Conservation (phyloP, 1,284 basidiomycete species). For the Ustilago nuda region DNA sequence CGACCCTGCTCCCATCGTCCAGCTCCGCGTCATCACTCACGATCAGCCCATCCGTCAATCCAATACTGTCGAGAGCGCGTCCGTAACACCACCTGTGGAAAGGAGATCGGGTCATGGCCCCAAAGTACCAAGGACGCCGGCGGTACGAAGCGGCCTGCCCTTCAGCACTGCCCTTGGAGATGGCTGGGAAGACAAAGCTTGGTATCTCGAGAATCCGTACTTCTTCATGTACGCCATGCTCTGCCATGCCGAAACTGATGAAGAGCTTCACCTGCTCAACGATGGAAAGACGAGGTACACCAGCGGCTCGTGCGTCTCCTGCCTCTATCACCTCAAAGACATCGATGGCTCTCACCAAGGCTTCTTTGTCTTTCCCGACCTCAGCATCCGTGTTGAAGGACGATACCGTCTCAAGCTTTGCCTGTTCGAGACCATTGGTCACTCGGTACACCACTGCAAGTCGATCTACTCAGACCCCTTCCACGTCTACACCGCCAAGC, state of each 20-base stretch:
- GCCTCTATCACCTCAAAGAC: slow-evolving; percentile 94
- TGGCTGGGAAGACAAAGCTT: slow-evolving; percentile 67
- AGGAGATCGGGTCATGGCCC: slow-evolving; percentile 38
- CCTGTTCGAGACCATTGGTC: slow-evolving; percentile 85
- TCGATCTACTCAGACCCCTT: slow-evolving; percentile 64
- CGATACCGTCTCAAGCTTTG: slow-evolving; percentile 84
- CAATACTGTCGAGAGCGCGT: slow-evolving; percentile 16
- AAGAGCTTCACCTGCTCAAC: slow-evolving; percentile 92
- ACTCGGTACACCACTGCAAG: slow-evolving; percentile 63
- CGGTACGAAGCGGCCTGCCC: slow-evolving; percentile 52
- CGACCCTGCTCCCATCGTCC: slow-evolving; percentile 95
- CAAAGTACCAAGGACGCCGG: slow-evolving; percentile 26
- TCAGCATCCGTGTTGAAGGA: slow-evolving; percentile 80
- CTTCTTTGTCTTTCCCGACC: slow-evolving; percentile 70
- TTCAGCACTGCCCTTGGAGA: slow-evolving; percentile 56
- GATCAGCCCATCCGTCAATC: slow-evolving; percentile 46
- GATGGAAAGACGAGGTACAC: slow-evolving; percentile 91
- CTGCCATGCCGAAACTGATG: slow-evolving; percentile 72
- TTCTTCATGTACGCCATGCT: slow-evolving; percentile 68
- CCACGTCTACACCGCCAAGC: slow-evolving; percentile 64
- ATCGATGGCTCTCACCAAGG: slow-evolving; percentile 83
- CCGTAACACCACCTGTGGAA: slow-evolving; percentile 43
- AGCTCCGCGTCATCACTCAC: slow-evolving; percentile 81
- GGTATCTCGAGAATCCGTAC: slow-evolving; percentile 67
- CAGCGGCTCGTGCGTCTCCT: slow-evolving; percentile 88